phyloP scores from a whole-genome alignment of 352 stramenopile genomes.

The Globisporangium alternatum region DNA sequence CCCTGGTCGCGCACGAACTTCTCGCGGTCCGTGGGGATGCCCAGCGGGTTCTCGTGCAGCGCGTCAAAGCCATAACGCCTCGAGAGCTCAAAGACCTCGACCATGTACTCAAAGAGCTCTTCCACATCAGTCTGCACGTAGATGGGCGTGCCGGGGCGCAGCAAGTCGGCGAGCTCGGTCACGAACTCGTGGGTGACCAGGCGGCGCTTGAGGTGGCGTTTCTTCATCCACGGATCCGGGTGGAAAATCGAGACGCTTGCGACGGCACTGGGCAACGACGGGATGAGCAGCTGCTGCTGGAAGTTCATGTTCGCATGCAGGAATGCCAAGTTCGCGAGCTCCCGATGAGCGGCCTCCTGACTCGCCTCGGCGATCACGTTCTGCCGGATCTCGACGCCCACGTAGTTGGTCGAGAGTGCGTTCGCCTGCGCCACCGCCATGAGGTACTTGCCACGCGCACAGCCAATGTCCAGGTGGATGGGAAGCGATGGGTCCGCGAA shows the following conservation, averaged over 20 bases:
- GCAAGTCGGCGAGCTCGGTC: constrained; percentile 45
- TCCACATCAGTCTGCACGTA: constrained; percentile 82
- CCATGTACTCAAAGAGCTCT: constrained; percentile 84
- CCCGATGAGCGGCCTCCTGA: constrained; percentile 34
- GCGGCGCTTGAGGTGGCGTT: constrained; percentile 78
- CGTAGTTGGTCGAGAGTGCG: constrained; percentile 47
- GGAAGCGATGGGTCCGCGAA: constrained; percentile 49
- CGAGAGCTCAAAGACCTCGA: constrained; percentile 69
- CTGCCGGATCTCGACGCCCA: constrained; percentile 84
- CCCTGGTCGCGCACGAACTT: constrained; percentile 58
- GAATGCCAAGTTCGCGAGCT: constrained; percentile 66
- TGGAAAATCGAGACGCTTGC: constrained; percentile 87
- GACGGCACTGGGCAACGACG: constrained; percentile 49
- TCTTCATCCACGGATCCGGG: constrained; percentile 89
- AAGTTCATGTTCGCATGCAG: constrained; percentile 87
- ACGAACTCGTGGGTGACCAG: constrained; percentile 75
- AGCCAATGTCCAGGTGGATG: constrained; percentile 84
- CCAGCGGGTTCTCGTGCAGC: constrained; percentile 53
- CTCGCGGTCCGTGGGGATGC: constrained; percentile 72
- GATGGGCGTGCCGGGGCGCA: constrained; percentile 55
- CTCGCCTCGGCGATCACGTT: constrained; percentile 66
- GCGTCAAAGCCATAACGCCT: constrained; percentile 36
- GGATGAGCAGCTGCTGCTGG: constrained; percentile 57
- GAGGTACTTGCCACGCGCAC: constrained; percentile 73
- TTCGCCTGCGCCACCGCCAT: constrained; percentile 55